Evolutionary conservation across 2,329 filamentous ascomycete genomes (phyloP), one percentile per base, ranked within the genome.

Genomic region (Exophiala aquamarina): DNA sequence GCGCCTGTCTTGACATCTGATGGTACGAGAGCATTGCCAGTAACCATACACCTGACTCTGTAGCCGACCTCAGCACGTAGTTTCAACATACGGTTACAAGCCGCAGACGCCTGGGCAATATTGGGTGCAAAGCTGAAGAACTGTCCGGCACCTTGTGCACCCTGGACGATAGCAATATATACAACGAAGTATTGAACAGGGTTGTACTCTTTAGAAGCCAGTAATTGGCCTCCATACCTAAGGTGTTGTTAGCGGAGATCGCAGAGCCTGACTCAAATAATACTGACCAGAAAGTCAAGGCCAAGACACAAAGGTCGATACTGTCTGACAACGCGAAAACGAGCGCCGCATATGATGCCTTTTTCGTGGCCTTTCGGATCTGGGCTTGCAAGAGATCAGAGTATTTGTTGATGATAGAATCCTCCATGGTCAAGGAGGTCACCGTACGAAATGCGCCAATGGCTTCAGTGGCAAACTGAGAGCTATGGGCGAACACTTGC

Each of bases 371-470:
- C 2, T 70, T 63, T 2, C 59, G 65, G 11, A 86, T 78, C 58
- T 89, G 86, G 1, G 71, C 63, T 3, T 67, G 64, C 7, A 89
- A 74, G 2, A 89, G 71, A 0, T 52, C 61, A 14, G 78, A 68
- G 58, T 89, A 91, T 26, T 83, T 76, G 3, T 73, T 60, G 33
- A 77, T 73, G 49, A 89, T 87, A 11, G 74, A 70, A 47, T 82
- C 74, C 61, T 90, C 86, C 60, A 90, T 78, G 1, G 83, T 86
- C 14, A 90, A 71, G 1, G 84, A 77, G 0, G 83, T 71, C 4
- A 90, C 86, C 0, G 87, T 90, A 8, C 86, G 76, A 63, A 88
- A 87, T 0, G 86, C 86, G 1, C 82, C 77, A 32, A 90, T 86
- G 3, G 85, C 79, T 63, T 91, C 87, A 1, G 84, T 79, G 0